These are phyloP conservation scores for Hymenoscyphus scutula DNA, from an alignment of 2,329 filamentous ascomycete species.

Conservation along the genomic window DNA sequence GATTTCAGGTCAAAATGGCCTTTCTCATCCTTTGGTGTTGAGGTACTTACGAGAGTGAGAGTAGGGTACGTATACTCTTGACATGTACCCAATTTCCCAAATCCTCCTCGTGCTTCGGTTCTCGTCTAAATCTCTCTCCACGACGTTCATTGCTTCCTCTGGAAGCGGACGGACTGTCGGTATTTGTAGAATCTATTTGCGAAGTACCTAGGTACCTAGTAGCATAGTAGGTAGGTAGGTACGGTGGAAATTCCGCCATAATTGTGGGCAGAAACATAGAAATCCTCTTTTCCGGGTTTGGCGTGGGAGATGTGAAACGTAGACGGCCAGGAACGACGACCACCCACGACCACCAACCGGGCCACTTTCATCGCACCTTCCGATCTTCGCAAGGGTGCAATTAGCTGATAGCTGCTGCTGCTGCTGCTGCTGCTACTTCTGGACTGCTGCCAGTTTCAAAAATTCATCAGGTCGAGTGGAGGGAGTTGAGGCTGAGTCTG, in stretches of 20 bases:
- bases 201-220: no score
- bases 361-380: not conserved
- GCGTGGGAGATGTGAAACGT: not conserved
- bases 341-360: not conserved
- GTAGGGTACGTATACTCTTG: not conserved
- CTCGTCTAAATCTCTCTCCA: not conserved
- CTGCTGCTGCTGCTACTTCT: no score
- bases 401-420: no score
- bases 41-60: not conserved
- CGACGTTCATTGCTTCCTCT: not conserved
- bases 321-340: not conserved
- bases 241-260: not conserved
- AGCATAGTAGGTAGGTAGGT: no score
- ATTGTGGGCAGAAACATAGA: not conserved
- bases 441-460: not conserved
- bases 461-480: not conserved
- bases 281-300: not conserved
- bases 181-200: not conserved
- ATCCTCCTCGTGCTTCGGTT: not conserved
- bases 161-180: no score
- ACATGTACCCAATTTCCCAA: not conserved
- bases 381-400: no score
- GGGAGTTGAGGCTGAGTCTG: not conserved
- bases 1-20: not conserved
- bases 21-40: conserved; percentile 2